Evolutionary conservation across 805 yeast species (phyloP), one percentile per base, ranked within the genome.

Genomic region (Sugiyamaella smithiae): DNA sequence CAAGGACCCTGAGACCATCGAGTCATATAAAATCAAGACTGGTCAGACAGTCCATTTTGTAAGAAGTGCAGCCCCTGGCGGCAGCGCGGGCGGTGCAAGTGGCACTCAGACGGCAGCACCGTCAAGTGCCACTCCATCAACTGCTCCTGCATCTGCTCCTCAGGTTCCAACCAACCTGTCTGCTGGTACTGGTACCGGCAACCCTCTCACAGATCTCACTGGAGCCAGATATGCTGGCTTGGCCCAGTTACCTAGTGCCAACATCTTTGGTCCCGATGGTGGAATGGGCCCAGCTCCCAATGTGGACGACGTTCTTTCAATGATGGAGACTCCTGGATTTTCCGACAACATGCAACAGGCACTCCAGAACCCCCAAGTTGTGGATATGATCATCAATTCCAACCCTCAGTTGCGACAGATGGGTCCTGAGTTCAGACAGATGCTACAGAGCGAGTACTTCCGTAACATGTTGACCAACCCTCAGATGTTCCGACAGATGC

Each of bases 181-280:
- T 2, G 79, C 97, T 1, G 99, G 99, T 4, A 84, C 81, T 54
- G 93, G 91, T 9, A 77, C 95, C 0, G 87, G 84, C 67, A 88
- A 93, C 67, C 95, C 96, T 31, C 74, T 93, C 60, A 90, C 96
- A 8, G 97, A 85, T 55, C 73, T 91, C 55, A 91, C 98, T 0
- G 91, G 96, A 43, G 98, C 98, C 1, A 80, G 97, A 47, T 93
- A 89, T 62, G 97, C 98, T 2, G 99, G 99, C 1, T 82, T 81
- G 59, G 78, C 89, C 5, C 90, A 88, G 59, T 73, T 93, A 67
- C 98, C 99, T 4, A 76, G 86, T 2, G 88, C 88, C 1, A 79
- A 83, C 40, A 78, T 88, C 85, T 89, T 91, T 70, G 97, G 97
- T 1, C 90, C 96, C 23, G 97, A 90, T 66, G 96, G 95, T 35